phyloP scores from a whole-genome alignment of 108 stramenopile genomes.

The Epithemia pelagica region DNA sequence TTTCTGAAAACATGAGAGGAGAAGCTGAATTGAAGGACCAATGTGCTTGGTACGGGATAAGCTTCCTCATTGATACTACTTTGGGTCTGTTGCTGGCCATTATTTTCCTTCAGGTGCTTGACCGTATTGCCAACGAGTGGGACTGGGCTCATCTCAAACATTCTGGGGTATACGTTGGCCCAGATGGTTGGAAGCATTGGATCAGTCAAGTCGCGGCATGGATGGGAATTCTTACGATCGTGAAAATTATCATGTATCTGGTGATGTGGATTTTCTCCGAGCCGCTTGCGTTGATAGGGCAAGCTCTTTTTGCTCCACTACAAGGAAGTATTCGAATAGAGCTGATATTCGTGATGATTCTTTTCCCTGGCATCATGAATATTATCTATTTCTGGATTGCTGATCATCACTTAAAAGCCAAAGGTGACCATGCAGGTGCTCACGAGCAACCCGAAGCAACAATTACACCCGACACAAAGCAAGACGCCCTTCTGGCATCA shows the following conservation, averaged over 20 bases:
- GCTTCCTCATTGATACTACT: constrained; percentile 82
- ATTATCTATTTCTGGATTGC: constrained; percentile 92
- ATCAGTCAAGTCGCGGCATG: constrained; percentile 66
- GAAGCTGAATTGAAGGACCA: constrained; percentile 63
- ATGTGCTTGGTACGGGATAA: constrained; percentile 91
- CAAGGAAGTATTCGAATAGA: constrained; percentile 80
- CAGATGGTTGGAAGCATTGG: constrained; percentile 69
- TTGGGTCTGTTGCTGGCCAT: constrained; percentile 74
- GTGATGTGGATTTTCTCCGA: constrained; percentile 62
- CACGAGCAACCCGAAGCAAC: constrained; percentile 40
- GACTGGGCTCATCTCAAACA: constrained; percentile 75
- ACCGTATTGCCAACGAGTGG: constrained; percentile 46
- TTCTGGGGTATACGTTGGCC: constrained; percentile 79
- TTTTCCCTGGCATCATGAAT: constrained; percentile 86
- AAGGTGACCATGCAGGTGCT: constrained; percentile 36
- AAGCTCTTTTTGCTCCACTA: constrained; percentile 65
- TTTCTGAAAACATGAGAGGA: constrained; percentile 51
- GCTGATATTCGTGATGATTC: constrained; percentile 88
- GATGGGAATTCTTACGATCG: constrained; percentile 67
- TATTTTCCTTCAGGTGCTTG: constrained; percentile 55
- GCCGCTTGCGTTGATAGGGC: constrained; percentile 58
- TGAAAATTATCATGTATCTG: constrained; percentile 67
- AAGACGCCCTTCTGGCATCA: constrained; percentile 30
- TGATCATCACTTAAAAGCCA: constrained; percentile 80
- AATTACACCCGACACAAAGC: constrained; percentile 6